phyloP scores from a whole-genome alignment of 2,329 filamentous ascomycete genomes.

The Ophiocordyceps camponoti-leonardi region DNA sequence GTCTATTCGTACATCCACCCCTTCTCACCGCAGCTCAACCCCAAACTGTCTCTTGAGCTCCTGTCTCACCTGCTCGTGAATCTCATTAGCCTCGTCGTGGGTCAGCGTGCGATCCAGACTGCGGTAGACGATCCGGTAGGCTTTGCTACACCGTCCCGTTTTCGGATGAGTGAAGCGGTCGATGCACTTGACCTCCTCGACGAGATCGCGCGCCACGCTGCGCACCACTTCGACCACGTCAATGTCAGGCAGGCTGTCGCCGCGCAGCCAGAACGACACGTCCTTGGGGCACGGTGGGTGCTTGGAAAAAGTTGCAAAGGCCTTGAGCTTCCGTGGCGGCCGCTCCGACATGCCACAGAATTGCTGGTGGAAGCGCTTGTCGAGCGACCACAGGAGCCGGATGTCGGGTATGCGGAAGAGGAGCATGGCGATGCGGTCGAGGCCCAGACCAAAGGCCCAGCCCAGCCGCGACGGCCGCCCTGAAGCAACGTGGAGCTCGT shows the following conservation, averaged over 20 bases:
- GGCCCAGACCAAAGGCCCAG: slow-evolving; percentile 90
- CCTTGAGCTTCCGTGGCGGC: slow-evolving; percentile 26
- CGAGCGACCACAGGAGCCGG: slow-evolving; percentile 84
- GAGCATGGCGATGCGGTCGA: slow-evolving; percentile 94
- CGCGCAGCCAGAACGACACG: slow-evolving; percentile 74
- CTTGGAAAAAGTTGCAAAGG: slow-evolving; percentile 80
- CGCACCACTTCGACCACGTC: slow-evolving; percentile 94
- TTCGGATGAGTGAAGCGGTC: slow-evolving; percentile 84
- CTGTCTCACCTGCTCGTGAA: slow-evolving; percentile 52
- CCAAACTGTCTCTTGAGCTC: slow-evolving; percentile 54
- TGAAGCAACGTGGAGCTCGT: slow-evolving; percentile 63
- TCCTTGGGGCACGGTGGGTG: slow-evolving; percentile 82
- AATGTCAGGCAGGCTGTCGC: slow-evolving; percentile 44
- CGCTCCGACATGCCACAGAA: slow-evolving; percentile 48
- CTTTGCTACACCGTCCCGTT: slow-evolving; percentile 66
- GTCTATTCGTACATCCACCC: no score
- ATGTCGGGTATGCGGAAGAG: slow-evolving; percentile 95
- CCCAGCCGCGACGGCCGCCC: slow-evolving; percentile 60
- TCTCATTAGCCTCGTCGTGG: slow-evolving; percentile 58
- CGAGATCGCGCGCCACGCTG: slow-evolving; percentile 61
- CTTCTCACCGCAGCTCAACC: slow-evolving; percentile 41
- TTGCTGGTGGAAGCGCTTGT: slow-evolving; percentile 71
- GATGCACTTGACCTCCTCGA: slow-evolving; percentile 72
- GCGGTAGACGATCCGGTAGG: slow-evolving; percentile 86
- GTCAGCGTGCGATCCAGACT: slow-evolving; percentile 83